phyloP scores from a whole-genome alignment of 2,329 filamentous ascomycete genomes.

The Teratosphaeria destructans region DNA sequence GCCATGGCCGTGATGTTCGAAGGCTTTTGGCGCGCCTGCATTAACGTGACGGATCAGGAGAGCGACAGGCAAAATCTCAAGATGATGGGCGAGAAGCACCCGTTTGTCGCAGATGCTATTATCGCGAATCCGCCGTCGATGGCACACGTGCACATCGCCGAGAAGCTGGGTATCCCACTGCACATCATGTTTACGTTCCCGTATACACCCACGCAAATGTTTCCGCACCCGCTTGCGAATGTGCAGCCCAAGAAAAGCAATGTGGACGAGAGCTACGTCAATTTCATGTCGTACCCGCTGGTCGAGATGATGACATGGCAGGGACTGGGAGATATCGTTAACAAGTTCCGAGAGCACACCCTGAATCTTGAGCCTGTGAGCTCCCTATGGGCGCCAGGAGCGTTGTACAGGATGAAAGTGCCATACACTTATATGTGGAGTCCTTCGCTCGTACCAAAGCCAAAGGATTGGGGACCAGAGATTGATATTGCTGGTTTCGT shows the following conservation, averaged over 20 bases:
- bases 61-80: constrained; percentile 50
- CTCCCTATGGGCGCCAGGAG: constrained; percentile 65
- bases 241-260: constrained; percentile 55
- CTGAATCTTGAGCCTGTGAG: constrained; percentile 63
- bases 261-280: constrained; percentile 61
- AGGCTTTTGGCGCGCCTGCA: constrained; percentile 70
- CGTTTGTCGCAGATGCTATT: constrained; percentile 66
- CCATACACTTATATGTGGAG: constrained; percentile 58
- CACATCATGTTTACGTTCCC: constrained; percentile 53
- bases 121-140: constrained; percentile 76
- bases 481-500: constrained; percentile 26
- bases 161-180: constrained; percentile 64
- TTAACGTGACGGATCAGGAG: constrained; percentile 62
- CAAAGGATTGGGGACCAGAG: constrained; percentile 33
- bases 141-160: constrained; percentile 69
- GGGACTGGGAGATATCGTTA: constrained; percentile 63
- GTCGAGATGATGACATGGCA: constrained; percentile 64
- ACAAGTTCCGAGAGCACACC: constrained; percentile 59
- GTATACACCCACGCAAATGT: constrained; percentile 63
- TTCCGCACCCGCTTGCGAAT: constrained; percentile 68
- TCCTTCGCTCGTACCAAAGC: constrained; percentile 31
- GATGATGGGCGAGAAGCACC: constrained; percentile 52
- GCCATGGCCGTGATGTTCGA: constrained; percentile 76
- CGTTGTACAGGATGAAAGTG: constrained; percentile 61
- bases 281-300: constrained; percentile 66